Conservation (phyloP, 345 rosid genomes). For the Acer negundo region DNA sequence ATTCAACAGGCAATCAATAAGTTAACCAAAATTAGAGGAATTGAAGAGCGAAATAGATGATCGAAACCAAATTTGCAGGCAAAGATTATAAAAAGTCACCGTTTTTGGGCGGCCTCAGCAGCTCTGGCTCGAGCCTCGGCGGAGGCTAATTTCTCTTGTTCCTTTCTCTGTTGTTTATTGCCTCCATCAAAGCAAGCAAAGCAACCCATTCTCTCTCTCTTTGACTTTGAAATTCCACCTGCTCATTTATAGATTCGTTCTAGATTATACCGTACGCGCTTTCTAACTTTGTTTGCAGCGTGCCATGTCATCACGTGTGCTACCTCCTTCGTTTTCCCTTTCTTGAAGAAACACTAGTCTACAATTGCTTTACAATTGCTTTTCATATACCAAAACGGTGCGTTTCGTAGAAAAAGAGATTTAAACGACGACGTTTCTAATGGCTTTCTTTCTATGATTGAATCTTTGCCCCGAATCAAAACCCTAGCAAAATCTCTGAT, state of each 20-base stretch:
- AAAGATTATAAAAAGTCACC: conserved; percentile 36
- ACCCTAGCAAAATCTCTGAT: conserved; percentile 6
- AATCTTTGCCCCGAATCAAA: not conserved
- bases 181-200: conserved; percentile 75
- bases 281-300: not conserved
- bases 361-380: not conserved
- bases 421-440: not conserved
- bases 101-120: conserved; percentile 93
- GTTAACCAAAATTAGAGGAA: not conserved
- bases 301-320: conserved; percentile 11
- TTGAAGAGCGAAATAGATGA: not conserved
- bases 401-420: not conserved
- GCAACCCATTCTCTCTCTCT: conserved; percentile 47
- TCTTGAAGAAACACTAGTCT: not conserved
- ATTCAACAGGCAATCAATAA: not conserved
- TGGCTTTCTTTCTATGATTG: not conserved
- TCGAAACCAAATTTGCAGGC: not conserved
- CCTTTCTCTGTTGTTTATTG: conserved; percentile 55
- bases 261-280: not conserved
- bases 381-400: not conserved
- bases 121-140: conserved; percentile 95
- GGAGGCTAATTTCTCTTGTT: conserved; percentile 69
- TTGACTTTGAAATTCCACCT: not conserved
- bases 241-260: not conserved
- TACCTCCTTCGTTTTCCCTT: not conserved